Base-by-base conservation (phyloP, 106 monocot species). In the Posidonia australis region DNA sequence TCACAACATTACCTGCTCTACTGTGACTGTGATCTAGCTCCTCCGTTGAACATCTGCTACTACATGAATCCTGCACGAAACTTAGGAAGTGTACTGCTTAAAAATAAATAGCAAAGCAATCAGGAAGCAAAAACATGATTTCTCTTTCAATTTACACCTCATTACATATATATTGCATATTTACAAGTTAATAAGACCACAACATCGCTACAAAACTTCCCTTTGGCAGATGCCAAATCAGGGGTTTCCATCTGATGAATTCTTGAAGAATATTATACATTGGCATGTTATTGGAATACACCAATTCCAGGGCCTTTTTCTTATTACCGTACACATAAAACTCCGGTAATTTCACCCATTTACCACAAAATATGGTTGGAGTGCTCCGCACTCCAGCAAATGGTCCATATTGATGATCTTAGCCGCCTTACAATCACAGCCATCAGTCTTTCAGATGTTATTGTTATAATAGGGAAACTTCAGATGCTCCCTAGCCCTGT, bases 181-280 rank as follows among this genome's bases (percentile, higher is more conserved):
- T 70, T 89, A 85, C 89, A 89, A 12, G 52, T 22, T 44, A 61
- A 66, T 53, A 69, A 67, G 74, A 66, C 52, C 62, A 44, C 77
- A 69, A 71, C 22, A 62, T 45, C 48, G 31, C 79, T 84, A 82
- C 83, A 86, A 92, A 86, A 84, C 72, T 81, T 58, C 68, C 64
- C 67, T 41, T 36, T 64, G 18, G 41, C 9, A 27, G 45, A 29
- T 31, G 26, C 31, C 30, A 30, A n/a, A 10, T 18, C 16, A 9
- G 23, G 51, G 31, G n/a, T 11, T 27, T 48, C 45, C 25, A 11
- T 21, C 17, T 30, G 51, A 43, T 4, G n/a, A 24, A 30, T 24
- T 51, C 29, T n/a, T 19, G 0, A 51, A 52, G 27, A 52, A 30
- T 51, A 66, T 51, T 48, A 51, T 66, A 66, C 51, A 49, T 19